phyloP scores from a whole-genome alignment of 2,329 filamentous ascomycete species.

The Diaporthe longicolla region DNA sequence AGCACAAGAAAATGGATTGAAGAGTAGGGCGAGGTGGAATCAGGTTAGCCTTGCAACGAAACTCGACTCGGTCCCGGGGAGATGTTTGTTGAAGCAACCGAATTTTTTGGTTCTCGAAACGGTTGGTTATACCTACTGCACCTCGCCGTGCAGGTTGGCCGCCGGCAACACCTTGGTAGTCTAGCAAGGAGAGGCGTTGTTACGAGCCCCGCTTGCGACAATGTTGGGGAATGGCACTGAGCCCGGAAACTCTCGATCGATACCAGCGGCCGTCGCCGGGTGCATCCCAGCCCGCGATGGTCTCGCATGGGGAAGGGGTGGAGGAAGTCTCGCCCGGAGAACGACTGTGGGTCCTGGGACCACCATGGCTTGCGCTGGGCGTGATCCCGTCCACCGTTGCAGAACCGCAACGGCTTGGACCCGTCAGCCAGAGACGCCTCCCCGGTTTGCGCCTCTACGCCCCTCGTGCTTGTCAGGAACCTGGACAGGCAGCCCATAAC shows the following conservation, averaged over 20 bases:
- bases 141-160: background rate
- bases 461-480: conserved; percentile 19
- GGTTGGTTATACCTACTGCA: conserved; percentile 5
- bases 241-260: conserved; percentile 21
- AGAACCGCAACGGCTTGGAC: conserved; percentile 6
- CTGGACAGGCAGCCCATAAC: background rate
- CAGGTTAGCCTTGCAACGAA: conserved; percentile 24
- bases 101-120: background rate
- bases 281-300: conserved; percentile 8
- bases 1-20: conserved; percentile 1
- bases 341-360: conserved; percentile 9
- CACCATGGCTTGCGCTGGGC: conserved; percentile 16
- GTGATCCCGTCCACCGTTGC: background rate
- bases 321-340: background rate
- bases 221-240: conserved; percentile 5
- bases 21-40: conserved; percentile 2
- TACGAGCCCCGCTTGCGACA: conserved; percentile 18
- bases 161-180: conserved; percentile 1
- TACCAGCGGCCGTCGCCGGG: conserved; percentile 12
- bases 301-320: background rate
- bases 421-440: background rate
- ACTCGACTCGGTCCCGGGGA: background rate
- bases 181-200: background rate
- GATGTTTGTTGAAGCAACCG: background rate
- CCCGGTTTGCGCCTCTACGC: background rate